Evolutionary conservation across 225 moss, liverwort and hornwort species (phyloP).

Genomic region (Thuidium tamariscinum): DNA sequence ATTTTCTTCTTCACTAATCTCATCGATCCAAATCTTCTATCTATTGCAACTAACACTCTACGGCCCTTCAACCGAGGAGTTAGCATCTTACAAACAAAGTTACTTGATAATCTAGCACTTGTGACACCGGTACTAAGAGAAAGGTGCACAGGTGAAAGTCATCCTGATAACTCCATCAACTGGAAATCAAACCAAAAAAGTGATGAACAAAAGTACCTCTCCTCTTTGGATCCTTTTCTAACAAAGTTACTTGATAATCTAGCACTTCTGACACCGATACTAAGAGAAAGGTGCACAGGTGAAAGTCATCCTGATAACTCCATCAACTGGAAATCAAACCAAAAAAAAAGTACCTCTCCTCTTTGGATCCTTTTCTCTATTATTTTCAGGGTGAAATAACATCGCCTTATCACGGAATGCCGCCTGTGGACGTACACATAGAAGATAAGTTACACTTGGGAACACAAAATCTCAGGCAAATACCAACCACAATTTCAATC

Average conservation of each 20-base stretch:
- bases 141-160: not conserved
- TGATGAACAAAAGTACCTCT: conserved; percentile 17
- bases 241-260: not conserved
- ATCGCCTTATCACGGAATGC: conserved; percentile 89
- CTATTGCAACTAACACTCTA: not conserved
- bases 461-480: not conserved
- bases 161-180: not conserved
- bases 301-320: not conserved
- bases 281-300: not conserved
- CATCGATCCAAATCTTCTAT: not conserved
- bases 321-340: not conserved
- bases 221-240: too few species aligned
- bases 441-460: not conserved
- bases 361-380: conserved; percentile 40
- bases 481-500: not conserved
- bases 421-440: conserved; percentile 31
- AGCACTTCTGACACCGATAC: not conserved
- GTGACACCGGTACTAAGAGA: not conserved
- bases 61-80: not conserved
- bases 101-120: not conserved
- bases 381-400: conserved; percentile 84
- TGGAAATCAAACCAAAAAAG: not conserved
- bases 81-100: not conserved
- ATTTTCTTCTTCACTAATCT: not conserved
- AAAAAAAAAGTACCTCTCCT: too few species aligned